A percentile compares a stretch with the other conserved stretches of the same genome.
phyloP scores from a whole-genome alignment of 192 early-diverging fungal genomes.

The Coemansia sp. region DNA sequence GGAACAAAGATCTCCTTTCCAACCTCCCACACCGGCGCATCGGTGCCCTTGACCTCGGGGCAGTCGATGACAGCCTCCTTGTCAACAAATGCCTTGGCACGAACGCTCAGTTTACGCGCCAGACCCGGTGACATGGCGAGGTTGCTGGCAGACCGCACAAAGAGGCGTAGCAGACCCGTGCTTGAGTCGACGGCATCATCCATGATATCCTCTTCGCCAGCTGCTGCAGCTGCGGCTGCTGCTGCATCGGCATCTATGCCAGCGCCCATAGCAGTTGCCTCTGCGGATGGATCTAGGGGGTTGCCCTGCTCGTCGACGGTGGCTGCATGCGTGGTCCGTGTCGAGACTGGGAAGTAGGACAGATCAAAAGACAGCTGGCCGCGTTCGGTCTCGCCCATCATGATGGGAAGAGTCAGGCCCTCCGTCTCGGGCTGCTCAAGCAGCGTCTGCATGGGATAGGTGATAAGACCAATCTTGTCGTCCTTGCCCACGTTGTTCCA shows the following conservation, averaged over 20 bases:
- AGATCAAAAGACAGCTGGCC: constrained; percentile 45
- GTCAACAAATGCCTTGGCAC: constrained; percentile 59
- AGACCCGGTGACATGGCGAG: constrained; percentile 46
- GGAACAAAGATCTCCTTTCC: constrained; percentile 68
- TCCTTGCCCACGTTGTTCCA: constrained; percentile 73
- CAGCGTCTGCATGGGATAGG: constrained; percentile 46
- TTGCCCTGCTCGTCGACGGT: constrained; percentile 38
- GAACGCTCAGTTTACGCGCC: constrained; percentile 52
- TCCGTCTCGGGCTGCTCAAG: constrained; percentile 50
- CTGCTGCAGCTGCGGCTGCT: constrained; percentile 36
- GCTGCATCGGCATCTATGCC: too few species aligned
- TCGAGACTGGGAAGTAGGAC: constrained; percentile 44
- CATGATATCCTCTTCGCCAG: constrained; percentile 34
- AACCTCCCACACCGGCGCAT: constrained; percentile 78
- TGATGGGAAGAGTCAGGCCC: constrained; percentile 45
- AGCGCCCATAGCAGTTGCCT: constrained; percentile 9
- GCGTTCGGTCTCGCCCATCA: constrained; percentile 47
- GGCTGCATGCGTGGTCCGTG: constrained; percentile 36
- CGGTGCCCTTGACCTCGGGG: constrained; percentile 65
- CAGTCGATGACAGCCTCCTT: constrained; percentile 52
- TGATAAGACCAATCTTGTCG: constrained; percentile 53
- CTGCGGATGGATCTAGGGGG: constrained; percentile 37
- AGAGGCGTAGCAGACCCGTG: constrained; percentile 68
- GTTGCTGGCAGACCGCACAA: constrained; percentile 64
- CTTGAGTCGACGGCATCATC: constrained; percentile 57